Percentiles rank a stretch among this genome's conserved stretches.
These are phyloP conservation scores for Staphylotrichum longicolle DNA, from an alignment of 495 filamentous ascomycete genomes.

Conservation along the genomic window DNA sequence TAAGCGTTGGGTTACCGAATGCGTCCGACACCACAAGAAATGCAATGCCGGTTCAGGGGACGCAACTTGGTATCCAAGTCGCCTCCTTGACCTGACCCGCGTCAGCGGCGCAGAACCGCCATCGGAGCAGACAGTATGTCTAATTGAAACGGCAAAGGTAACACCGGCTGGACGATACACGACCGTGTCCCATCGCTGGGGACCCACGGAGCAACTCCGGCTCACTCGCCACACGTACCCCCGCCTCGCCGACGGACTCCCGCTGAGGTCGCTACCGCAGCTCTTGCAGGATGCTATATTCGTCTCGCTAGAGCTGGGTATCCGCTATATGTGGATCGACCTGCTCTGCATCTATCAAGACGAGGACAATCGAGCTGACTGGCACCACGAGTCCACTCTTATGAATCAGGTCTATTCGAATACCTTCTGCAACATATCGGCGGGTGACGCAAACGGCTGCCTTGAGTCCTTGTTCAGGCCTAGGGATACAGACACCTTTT, in stretches of 20 bases:
- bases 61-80: not conserved
- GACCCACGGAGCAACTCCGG: slow-evolving; percentile 1
- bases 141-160: not conserved
- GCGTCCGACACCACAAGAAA: not conserved
- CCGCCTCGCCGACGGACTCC: not conserved
- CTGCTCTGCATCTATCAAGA: slow-evolving; percentile 30
- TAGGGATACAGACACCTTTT: not conserved
- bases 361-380: slow-evolving; percentile 28
- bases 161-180: not conserved
- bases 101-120: not conserved
- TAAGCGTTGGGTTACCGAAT: not conserved
- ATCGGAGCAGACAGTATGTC: not conserved
- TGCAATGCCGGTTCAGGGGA: not conserved
- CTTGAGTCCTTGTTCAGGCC: not conserved
- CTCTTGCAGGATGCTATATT: slow-evolving; percentile 32
- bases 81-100: slow-evolving; percentile 1
- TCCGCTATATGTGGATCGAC: slow-evolving; percentile 31
- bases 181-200: slow-evolving; percentile 5
- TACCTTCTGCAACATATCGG: slow-evolving; percentile 13
- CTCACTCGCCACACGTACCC: not conserved
- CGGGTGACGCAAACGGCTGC: slow-evolving; percentile 2
- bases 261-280: slow-evolving; percentile 20
- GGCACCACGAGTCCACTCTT: slow-evolving; percentile 31
- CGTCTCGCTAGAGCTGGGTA: slow-evolving; percentile 21
- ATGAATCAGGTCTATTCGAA: slow-evolving; percentile 40